These are phyloP conservation scores for Yamadazyma diospyri DNA, from an alignment of 1,139 yeast genomes.

Conservation along the genomic window DNA sequence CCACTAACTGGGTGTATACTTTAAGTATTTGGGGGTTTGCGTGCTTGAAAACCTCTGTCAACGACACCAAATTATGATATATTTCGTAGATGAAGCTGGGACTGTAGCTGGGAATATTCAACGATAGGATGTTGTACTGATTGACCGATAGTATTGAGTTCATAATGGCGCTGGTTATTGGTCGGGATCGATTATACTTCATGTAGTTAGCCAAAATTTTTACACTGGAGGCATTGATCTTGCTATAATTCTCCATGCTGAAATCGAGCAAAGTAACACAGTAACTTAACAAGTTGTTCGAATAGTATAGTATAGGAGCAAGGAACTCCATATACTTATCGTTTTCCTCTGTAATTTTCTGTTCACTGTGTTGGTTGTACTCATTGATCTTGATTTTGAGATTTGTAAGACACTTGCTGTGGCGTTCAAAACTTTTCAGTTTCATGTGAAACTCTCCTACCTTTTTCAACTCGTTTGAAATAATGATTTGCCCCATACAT, in stretches of 20 bases:
- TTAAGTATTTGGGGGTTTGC: slow-evolving; percentile 2
- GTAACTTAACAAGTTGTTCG: slow-evolving; percentile 18
- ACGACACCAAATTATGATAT: slow-evolving; percentile 17
- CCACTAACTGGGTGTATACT: slow-evolving; percentile 4
- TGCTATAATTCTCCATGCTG: slow-evolving; percentile 19
- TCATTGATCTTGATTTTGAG: slow-evolving; percentile 8
- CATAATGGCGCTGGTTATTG: slow-evolving; percentile 4
- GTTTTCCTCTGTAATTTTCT: slow-evolving; percentile 7
- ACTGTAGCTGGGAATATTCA: slow-evolving; percentile 26
- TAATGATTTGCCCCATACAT: slow-evolving; percentile 20
- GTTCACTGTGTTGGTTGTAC: slow-evolving; percentile 6
- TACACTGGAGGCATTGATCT: slow-evolving; percentile 16
- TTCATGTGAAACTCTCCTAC: slow-evolving; percentile 6
- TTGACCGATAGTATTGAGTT: slow-evolving; percentile 8
- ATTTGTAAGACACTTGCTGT: slow-evolving; percentile 14
- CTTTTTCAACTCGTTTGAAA: slow-evolving; percentile 14
- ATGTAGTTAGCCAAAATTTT: slow-evolving; percentile 13
- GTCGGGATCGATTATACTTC: slow-evolving; percentile 11
- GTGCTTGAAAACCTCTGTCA: slow-evolving; percentile 13
- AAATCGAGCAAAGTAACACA: slow-evolving; percentile 19
- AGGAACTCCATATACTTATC: slow-evolving; percentile 12
- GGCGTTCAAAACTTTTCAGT: slow-evolving; percentile 17
- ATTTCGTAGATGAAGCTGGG: slow-evolving; percentile 23
- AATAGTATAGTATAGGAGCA: slow-evolving; percentile 17
- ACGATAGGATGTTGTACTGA: slow-evolving; percentile 18